Percentiles rank a stretch among this genome's conserved stretches.
Conservation (phyloP, 768 basidiomycete genomes). For the Peribolospora kevripleyi region DNA sequence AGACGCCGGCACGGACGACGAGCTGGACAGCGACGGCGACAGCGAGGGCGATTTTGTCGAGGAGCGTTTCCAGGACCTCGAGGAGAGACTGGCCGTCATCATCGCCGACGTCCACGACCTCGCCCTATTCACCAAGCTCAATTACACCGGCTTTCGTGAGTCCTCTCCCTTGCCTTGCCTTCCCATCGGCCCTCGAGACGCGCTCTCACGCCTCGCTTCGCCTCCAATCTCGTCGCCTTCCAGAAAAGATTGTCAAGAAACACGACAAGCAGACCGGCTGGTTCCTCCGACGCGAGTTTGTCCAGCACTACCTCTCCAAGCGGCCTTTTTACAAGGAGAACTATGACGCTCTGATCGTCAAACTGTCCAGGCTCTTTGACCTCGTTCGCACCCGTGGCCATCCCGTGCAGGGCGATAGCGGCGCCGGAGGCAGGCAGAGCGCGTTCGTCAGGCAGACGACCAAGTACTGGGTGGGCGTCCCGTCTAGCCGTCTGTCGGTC, state of each 20-base stretch:
- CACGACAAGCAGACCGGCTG: conserved; percentile 88
- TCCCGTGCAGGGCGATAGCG: conserved; percentile 76
- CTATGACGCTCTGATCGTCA: conserved; percentile 86
- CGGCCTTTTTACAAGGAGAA: conserved; percentile 92
- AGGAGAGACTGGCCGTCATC: conserved; percentile 82
- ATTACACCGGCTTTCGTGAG: conserved; percentile 65
- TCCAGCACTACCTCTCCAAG: conserved; percentile 74
- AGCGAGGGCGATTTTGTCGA: conserved; percentile 34
- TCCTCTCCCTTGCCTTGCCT: neutral
- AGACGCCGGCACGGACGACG: conserved; percentile 18
- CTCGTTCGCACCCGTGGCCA: conserved; percentile 86
- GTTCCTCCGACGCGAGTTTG: conserved; percentile 61
- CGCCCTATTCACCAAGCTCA: conserved; percentile 82
- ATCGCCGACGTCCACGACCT: conserved; percentile 41
- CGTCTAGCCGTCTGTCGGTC: neutral
- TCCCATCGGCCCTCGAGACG: neutral
- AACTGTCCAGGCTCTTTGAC: conserved; percentile 81
- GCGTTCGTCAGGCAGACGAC: conserved; percentile 97
- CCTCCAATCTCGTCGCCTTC: too few species aligned
- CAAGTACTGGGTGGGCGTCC: conserved; percentile 65
- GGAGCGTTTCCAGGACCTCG: conserved; percentile 58
- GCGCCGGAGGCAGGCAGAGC: conserved; percentile 82
- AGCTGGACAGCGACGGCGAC: conserved; percentile 25
- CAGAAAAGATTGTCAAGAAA: conserved; percentile 31
- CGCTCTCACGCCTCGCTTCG: neutral